Evolutionary conservation across 1,284 basidiomycete genomes (phyloP), one percentile per base, ranked within the genome.

Genomic region (Crepidotus sp.): DNA sequence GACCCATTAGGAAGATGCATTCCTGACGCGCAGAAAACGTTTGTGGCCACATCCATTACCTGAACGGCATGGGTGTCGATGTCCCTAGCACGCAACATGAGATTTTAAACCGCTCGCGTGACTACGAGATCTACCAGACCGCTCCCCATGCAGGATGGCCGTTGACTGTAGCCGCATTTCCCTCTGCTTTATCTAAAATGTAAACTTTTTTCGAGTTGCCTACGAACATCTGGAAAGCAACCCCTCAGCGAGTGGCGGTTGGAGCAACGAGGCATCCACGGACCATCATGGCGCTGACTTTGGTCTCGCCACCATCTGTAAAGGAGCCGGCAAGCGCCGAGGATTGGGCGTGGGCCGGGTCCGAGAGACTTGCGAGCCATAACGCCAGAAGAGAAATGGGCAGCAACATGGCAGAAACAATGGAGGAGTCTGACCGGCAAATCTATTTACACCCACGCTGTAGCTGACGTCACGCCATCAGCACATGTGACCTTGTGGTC

Each of bases 21-120:
- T 40, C 81, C 82, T 13, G 82, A 83, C 10, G 84, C 76, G 56
- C 85, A 93, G 68, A 95, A 95, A 10, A 77, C 71, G 62, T 94
- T 94, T 31, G 83, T 86, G 41, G 63, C 54, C 32, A 95, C 72
- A 45, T 84, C 81, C 83, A 94, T 81, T 0, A 69, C 54, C 14
- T 66, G 65, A 2, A 74, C 65, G 6, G 69, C 60, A 48, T 72
- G 73, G 0, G 73, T 63, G 10, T 66, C 59, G 25, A 36, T 44
- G 7, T 48, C 43, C 45, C 45, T 37, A 35, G 19, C 11, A 3
- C 26, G 31, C 3, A 14, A 17, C 13, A 7, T 17, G 4, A 30
- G 24, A 11, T 24, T n/a, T 42, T 37, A 13, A 15, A 58, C 61
- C 25, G 27, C 70, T 69, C 11, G 15, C 9, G 6, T 3, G 11